Evolutionary conservation across 768 basidiomycete genomes (phyloP).

Genomic region (Tricholoma hemisulphureum): DNA sequence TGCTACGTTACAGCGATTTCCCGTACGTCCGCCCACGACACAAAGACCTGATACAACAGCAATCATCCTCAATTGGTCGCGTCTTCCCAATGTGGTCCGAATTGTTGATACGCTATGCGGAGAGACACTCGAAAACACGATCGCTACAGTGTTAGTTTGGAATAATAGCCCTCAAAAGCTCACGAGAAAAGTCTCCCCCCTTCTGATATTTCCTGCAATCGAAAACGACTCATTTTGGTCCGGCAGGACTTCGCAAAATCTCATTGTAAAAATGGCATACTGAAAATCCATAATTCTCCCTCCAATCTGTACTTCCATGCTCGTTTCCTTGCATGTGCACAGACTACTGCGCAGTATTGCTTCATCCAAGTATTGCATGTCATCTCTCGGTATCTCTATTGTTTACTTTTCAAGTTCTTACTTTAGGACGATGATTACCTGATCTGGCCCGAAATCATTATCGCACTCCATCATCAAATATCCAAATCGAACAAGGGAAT

Average conservation of each 20-base stretch:
- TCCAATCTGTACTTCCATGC: constrained; percentile 61
- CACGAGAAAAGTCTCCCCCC: constrained; percentile 38
- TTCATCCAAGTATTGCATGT: constrained; percentile 54
- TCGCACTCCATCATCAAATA: constrained; percentile 45
- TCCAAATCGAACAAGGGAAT: constrained; percentile 32
- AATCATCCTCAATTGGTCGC: constrained; percentile 67
- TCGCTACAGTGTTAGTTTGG: constrained; percentile 57
- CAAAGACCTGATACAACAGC: constrained; percentile 45
- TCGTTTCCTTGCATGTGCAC: constrained; percentile 56
- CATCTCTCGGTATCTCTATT: neutral
- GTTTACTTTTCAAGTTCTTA: constrained; percentile 5
- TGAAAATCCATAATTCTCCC: constrained; percentile 56
- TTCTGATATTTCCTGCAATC: neutral
- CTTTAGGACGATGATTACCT: constrained; percentile 79
- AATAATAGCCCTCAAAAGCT: constrained; percentile 55
- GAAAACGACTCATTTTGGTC: neutral
- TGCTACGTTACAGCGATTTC: neutral
- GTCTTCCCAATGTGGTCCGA: constrained; percentile 56
- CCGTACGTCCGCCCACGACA: neutral
- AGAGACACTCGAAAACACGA: constrained; percentile 40
- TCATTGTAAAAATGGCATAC: constrained; percentile 41
- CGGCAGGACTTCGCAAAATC: constrained; percentile 42
- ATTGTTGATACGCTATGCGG: constrained; percentile 54
- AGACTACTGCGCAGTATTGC: constrained; percentile 51
- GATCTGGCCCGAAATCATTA: constrained; percentile 55